Evolutionary conservation across 257 asterid genomes (phyloP).

Genomic region (Nicotiana obtusifolia): DNA sequence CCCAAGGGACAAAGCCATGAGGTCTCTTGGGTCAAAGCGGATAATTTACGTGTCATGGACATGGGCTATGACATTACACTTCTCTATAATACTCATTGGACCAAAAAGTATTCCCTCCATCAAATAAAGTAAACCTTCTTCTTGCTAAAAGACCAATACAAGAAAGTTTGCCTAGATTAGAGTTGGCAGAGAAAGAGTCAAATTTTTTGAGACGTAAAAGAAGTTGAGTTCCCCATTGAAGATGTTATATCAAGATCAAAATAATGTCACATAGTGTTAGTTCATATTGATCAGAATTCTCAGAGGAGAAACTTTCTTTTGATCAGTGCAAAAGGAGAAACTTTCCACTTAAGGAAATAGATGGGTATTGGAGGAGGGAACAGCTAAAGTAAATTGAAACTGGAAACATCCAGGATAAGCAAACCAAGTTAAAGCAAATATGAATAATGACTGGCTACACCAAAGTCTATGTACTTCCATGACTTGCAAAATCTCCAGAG

Average conservation of each 20-base stretch:
- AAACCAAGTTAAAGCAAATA: not conserved
- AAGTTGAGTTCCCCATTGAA: not conserved
- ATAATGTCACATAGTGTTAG: not conserved
- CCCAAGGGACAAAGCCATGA: too few relatives aligned
- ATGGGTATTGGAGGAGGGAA: not conserved
- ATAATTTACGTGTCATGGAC: too few relatives aligned
- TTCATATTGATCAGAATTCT: not conserved
- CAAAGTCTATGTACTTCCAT: not conserved
- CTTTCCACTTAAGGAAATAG: not conserved
- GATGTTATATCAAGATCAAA: not conserved
- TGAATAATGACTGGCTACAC: not conserved
- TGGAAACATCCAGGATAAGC: not conserved
- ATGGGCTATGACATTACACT: not conserved
- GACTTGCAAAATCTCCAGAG: not conserved
- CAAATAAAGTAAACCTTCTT: not conserved
- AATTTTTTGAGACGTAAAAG: not conserved
- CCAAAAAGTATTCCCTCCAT: not conserved
- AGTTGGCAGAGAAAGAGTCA: not conserved
- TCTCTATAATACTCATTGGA: not conserved
- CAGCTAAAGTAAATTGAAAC: not conserved
- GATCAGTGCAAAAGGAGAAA: not conserved
- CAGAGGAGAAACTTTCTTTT: not conserved
- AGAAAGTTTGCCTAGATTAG: not conserved
- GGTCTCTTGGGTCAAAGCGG: too few relatives aligned
- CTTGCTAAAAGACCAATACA: not conserved